A percentile compares a stretch with the other conserved stretches of the same genome.
These are phyloP conservation scores for Carex myosuroides DNA, from an alignment of 176 grass and related monocot genomes.

Conservation along the genomic window DNA sequence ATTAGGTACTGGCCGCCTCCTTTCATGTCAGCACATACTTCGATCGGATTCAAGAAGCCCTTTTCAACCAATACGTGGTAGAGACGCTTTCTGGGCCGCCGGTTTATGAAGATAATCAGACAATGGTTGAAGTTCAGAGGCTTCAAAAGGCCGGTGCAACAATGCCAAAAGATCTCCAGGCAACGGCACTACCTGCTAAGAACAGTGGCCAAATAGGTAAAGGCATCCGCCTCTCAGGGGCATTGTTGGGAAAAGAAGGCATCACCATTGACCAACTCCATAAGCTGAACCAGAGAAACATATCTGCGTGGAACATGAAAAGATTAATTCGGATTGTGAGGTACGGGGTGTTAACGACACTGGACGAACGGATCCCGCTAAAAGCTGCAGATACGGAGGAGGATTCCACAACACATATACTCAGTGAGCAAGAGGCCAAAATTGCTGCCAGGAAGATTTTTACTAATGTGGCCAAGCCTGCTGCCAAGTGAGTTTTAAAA, in stretches of 20 bases:
- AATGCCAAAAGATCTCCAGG: conserved; percentile 57
- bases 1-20: conserved; percentile 56
- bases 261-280: conserved; percentile 84
- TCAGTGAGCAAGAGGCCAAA: conserved; percentile 88
- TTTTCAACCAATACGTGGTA: conserved; percentile 97
- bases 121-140: conserved; percentile 65
- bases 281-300: conserved; percentile 83
- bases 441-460: conserved; percentile 85
- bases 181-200: conserved; percentile 33
- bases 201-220: conserved; percentile 21
- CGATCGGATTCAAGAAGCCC: conserved; percentile 81
- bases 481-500: conserved; percentile 45
- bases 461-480: conserved; percentile 61
- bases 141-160: conserved; percentile 55
- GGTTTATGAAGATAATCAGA: conserved; percentile 58
- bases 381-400: conserved; percentile 30
- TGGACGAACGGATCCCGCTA: conserved; percentile 65
- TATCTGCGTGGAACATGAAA: conserved; percentile 98
- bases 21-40: conserved; percentile 99
- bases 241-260: conserved; percentile 40
- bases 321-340: conserved; percentile 85
- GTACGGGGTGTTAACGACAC: conserved; percentile 56
- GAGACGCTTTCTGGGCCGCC: conserved; percentile 86
- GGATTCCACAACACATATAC: conserved; percentile 58
- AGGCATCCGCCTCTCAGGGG: conserved; percentile 31